phyloP scores from a whole-genome alignment of 169 alveolate species.

The Plasmodium vinckei region DNA sequence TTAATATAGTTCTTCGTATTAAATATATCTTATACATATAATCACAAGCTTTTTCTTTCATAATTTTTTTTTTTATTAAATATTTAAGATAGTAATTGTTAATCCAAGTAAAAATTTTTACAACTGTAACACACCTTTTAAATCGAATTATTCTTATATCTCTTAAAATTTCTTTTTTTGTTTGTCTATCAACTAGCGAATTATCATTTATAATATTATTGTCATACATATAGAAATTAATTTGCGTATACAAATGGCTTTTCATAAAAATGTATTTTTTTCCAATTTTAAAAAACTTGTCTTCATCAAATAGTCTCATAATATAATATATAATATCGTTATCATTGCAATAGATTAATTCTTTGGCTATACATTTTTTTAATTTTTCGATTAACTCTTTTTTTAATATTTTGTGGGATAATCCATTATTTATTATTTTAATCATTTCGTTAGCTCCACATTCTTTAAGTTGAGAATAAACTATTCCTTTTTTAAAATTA shows the following conservation, averaged over 20 bases:
- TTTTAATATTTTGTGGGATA: slow-evolving; percentile 55
- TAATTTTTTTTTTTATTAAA: slow-evolving; percentile 36
- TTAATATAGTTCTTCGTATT: slow-evolving; percentile 18
- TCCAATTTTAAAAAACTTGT: slow-evolving; percentile 8
- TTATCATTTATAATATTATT: background rate
- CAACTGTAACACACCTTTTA: slow-evolving; percentile 34
- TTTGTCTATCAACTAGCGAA: background rate
- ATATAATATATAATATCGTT: slow-evolving; percentile 45
- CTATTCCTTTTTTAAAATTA: slow-evolving; percentile 14
- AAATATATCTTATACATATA: slow-evolving; percentile 55
- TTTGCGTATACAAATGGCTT: slow-evolving; percentile 29
- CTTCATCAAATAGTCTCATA: slow-evolving; percentile 46
- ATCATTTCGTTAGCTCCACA: slow-evolving; percentile 69
- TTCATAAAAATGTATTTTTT: slow-evolving; percentile 43
- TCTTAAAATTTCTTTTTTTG: slow-evolving; percentile 12
- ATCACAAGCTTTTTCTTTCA: slow-evolving; percentile 57
- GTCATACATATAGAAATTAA: slow-evolving; percentile 16
- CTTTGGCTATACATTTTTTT: background rate
- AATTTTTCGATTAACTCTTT: slow-evolving; percentile 16
- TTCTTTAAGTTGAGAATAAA: slow-evolving; percentile 52
- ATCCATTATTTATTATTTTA: slow-evolving; percentile 51
- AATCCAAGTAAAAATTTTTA: slow-evolving; percentile 32
- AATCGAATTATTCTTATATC: slow-evolving; percentile 20
- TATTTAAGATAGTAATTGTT: slow-evolving; percentile 12
- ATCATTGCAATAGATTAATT: slow-evolving; percentile 14